phyloP scores from a whole-genome alignment of 306 rosid genomes.

The Sphenostylis stenocarpa region DNA sequence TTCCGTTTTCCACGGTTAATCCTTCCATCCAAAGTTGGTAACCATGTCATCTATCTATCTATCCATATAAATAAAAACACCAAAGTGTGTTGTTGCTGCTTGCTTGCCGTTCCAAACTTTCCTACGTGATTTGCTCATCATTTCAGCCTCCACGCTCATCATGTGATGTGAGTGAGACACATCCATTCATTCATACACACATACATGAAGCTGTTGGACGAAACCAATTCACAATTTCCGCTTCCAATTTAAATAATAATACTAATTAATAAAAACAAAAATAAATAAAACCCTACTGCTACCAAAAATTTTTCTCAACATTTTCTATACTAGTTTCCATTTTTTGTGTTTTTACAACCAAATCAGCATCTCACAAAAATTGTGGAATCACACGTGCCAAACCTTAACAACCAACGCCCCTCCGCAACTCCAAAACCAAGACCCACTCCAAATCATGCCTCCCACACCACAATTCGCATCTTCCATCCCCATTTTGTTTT shows the following conservation, averaged over 20 bases:
- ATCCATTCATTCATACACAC: not conserved
- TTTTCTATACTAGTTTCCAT: not conserved
- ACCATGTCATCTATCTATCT: not conserved
- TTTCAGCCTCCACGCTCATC: constrained; percentile 40
- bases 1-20: constrained; percentile 1
- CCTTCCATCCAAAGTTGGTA: constrained; percentile 10
- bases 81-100: not conserved
- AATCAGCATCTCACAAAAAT: constrained; percentile 7
- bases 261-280: not conserved
- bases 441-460: too few relatives aligned
- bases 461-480: not conserved
- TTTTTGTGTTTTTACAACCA: not conserved
- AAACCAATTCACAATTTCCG: constrained; percentile 31
- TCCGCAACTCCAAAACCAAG: not conserved
- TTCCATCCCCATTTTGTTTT: constrained; percentile 27
- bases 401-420: not conserved
- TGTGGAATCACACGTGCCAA: constrained; percentile 13
- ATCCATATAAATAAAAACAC: not conserved
- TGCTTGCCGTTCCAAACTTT: constrained; percentile 26
- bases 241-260: not conserved
- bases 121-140: constrained; percentile 41
- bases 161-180: constrained; percentile 16
- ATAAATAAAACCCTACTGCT: not conserved
- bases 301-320: constrained; percentile 42
- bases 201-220: not conserved